Evolutionary conservation across 257 asterid species (phyloP).

Genomic region (Cruciata laevipes): DNA sequence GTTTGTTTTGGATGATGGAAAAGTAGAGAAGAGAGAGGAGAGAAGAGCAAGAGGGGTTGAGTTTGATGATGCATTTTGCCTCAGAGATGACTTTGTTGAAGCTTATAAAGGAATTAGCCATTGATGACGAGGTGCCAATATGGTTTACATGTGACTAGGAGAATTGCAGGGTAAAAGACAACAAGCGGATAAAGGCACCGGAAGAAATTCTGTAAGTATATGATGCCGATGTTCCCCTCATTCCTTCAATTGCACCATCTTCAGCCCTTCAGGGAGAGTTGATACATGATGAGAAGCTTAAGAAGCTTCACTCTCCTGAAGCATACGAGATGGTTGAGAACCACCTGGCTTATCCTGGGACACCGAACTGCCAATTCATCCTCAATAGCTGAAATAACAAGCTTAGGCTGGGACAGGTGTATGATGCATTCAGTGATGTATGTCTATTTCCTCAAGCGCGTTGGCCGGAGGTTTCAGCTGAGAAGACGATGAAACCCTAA

Average conservation of each 20-base stretch:
- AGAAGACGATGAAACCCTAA: slow-evolving; percentile 72
- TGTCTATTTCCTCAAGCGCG: slow-evolving; percentile 85
- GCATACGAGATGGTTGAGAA: slow-evolving; percentile 91
- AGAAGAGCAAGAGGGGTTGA: no score
- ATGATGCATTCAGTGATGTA: slow-evolving; percentile 94
- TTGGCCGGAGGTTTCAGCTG: slow-evolving; percentile 89
- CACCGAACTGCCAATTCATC: slow-evolving; percentile 41
- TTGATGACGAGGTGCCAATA: no score
- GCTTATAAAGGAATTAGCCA: no score
- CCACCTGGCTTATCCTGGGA: slow-evolving; percentile 78
- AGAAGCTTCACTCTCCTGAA: slow-evolving; percentile 74
- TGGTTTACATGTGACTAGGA: slow-evolving; percentile 36
- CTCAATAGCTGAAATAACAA: slow-evolving; percentile 63
- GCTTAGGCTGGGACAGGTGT: slow-evolving; percentile 80
- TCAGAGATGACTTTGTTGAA: no score
- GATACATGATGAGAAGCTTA: slow-evolving; percentile 56
- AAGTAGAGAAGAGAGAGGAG: no score
- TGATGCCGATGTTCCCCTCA: slow-evolving; percentile 68
- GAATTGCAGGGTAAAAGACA: slow-evolving; percentile 92
- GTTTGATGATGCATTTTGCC: no score
- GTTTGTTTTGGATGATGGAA: no score
- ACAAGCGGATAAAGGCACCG: slow-evolving; percentile 65
- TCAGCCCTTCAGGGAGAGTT: slow-evolving; percentile 39
- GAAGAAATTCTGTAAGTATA: slow-evolving; percentile 91
- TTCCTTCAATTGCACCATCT: slow-evolving; percentile 51